Percentiles rank a stretch among this genome's conserved stretches.
These are phyloP conservation scores for Salinomyces thailandicus DNA, from an alignment of 2,329 filamentous ascomycete genomes.

Conservation along the genomic window DNA sequence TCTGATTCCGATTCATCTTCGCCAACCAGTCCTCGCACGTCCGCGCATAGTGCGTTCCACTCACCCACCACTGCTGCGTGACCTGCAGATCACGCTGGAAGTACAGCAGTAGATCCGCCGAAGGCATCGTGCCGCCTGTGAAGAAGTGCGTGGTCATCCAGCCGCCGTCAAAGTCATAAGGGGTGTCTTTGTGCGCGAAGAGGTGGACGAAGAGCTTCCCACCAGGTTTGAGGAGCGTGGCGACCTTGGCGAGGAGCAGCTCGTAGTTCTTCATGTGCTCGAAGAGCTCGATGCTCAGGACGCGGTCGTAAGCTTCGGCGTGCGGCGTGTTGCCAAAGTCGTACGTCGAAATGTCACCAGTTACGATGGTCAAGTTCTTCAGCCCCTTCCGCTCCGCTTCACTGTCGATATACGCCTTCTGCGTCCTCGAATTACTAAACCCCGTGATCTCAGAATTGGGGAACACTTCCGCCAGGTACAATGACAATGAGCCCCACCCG, in stretches of 20 bases:
- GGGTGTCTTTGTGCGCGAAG: slow-evolving; percentile 53
- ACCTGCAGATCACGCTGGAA: slow-evolving; percentile 55
- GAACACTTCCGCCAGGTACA: slow-evolving; percentile 56
- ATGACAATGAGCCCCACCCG: slow-evolving; percentile 56
- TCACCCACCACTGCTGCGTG: slow-evolving; percentile 60
- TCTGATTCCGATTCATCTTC: slow-evolving; percentile 49
- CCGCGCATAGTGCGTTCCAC: slow-evolving; percentile 56
- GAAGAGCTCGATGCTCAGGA: slow-evolving; percentile 61
- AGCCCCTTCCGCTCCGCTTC: slow-evolving; percentile 47
- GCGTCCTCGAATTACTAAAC: slow-evolving; percentile 60
- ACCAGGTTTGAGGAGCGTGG: slow-evolving; percentile 47
- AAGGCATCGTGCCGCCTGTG: slow-evolving; percentile 62
- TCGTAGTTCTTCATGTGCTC: slow-evolving; percentile 72
- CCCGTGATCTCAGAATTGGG: slow-evolving; percentile 53
- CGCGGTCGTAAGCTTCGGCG: slow-evolving; percentile 46
- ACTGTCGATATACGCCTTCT: slow-evolving; percentile 56
- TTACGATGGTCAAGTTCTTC: slow-evolving; percentile 52
- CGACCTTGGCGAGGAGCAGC: slow-evolving; percentile 53
- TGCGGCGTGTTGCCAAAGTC: slow-evolving; percentile 44
- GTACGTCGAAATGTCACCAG: slow-evolving; percentile 56
- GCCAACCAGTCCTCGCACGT: slow-evolving; percentile 61
- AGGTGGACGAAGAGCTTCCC: slow-evolving; percentile 62
- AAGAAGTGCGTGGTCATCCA: slow-evolving; percentile 70
- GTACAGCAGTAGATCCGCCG: slow-evolving; percentile 54
- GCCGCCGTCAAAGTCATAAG: slow-evolving; percentile 60